A percentile compares a stretch with the other conserved stretches of the same genome.
Evolutionary conservation across 2,329 filamentous ascomycete genomes (phyloP).

Genomic region (Colletotrichum lindemuthianum): DNA sequence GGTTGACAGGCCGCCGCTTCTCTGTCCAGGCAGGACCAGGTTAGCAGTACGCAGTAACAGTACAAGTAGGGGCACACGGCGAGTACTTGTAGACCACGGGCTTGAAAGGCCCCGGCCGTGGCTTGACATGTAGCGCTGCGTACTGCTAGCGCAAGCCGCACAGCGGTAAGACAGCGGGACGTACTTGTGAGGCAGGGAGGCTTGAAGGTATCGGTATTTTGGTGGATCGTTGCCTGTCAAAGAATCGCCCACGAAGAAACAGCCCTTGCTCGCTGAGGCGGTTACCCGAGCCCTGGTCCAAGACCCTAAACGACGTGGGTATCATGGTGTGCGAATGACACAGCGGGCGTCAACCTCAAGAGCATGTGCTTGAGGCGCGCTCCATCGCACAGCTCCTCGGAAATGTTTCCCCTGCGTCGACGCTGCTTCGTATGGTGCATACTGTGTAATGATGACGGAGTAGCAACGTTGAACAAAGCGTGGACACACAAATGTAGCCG

Average conservation of each 20-base stretch:
- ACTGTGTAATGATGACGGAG: too few species aligned
- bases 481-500: too few species aligned
- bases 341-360: conserved; percentile 8
- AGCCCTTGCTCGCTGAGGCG: conserved; percentile 10
- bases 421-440: too few species aligned
- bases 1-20: conserved; percentile 2
- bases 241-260: conserved; percentile 12
- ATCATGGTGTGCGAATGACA: too few species aligned
- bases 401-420: too few species aligned
- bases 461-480: too few species aligned
- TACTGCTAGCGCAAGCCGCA: too few species aligned
- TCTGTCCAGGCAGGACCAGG: neutral
- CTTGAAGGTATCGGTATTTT: conserved; percentile 13
- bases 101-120: conserved; percentile 9
- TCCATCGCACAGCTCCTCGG: too few species aligned
- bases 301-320: neutral
- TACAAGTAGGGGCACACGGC: too few species aligned
- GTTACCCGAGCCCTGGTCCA: conserved; percentile 7
- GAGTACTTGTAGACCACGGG: conserved; percentile 6
- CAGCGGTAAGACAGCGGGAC: conserved; percentile 3
- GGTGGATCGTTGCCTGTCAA: conserved; percentile 36
- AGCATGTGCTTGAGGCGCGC: too few species aligned
- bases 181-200: conserved; percentile 11
- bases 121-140: conserved; percentile 5
- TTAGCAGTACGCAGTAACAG: too few species aligned